Base-by-base conservation (phyloP, 2,329 filamentous ascomycete species). In the Colletotrichum cordylinicola region DNA sequence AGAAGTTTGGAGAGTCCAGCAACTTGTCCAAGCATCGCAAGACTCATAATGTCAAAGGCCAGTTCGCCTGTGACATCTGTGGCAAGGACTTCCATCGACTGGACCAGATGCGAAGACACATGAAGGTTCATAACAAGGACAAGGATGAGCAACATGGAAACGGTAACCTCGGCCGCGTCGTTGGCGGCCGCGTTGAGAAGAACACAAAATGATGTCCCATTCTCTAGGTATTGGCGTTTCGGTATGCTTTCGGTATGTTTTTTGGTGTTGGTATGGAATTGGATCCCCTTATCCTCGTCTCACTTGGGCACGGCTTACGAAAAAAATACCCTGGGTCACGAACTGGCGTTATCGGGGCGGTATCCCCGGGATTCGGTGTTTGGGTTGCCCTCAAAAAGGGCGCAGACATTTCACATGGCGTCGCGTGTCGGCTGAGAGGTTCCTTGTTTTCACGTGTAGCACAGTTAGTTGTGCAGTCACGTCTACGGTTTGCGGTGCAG, bases 1-100 rank as follows among this genome's bases (percentile, higher is more conserved):
- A 91, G 79, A 84, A 83, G 12, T 94, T 94, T 80, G 88, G 90
- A 75, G 91, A 94, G 81, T 93, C 91, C 0, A 93, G 91, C 6
- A 94, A 93, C 79, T 84, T 93, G 21, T 91, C 91, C 67, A 94
- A 93, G 79, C 92, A 94, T 80, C 88, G 90, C 66, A 90, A 91
- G 77, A 93, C 88, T 9, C 92, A 93, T 78, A 88, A 89, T 16
- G 84, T 87, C 39, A 88, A 87, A 71, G 89, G 89, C 8, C 85
- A 86, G 43, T 88, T 89, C 79, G 83, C 85, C 29, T 93, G 91
- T 60, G 81, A 85, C 4, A 84, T 88, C 55, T 93, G 92, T 76
- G 84, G 85, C 16, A 91, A 90, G 77, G 86, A 89, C 70, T 93
- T 93, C 66, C 87, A 91, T 81, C 86, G 92, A 12, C 84, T 89